Conservation (phyloP, 306 rosid species). For the Oxytropis ochrocephala region DNA sequence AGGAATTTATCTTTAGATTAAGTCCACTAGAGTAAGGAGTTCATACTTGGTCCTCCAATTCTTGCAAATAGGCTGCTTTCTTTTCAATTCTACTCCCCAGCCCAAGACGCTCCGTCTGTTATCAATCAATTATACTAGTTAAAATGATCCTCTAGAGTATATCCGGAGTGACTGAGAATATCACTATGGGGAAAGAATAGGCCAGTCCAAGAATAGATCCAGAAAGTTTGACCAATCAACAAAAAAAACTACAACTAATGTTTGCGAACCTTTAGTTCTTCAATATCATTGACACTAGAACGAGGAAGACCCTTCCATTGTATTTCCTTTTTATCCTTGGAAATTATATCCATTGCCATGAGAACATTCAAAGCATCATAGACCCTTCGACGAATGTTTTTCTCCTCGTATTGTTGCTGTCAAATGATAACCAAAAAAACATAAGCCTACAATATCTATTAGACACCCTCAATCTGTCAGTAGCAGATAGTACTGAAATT, state of each 20-base stretch:
- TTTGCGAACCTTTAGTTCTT: constrained; percentile 77
- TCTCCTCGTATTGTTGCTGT: constrained; percentile 99
- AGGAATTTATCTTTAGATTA: not conserved
- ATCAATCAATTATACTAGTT: constrained; percentile 29
- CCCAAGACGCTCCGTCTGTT: constrained; percentile 77
- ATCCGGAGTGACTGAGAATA: not conserved
- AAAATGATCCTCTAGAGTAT: not conserved
- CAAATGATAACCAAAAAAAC: constrained; percentile 17
- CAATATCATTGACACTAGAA: constrained; percentile 75
- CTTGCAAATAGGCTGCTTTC: constrained; percentile 90
- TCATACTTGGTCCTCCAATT: constrained; percentile 88
- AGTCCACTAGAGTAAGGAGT: constrained; percentile 2
- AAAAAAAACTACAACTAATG: not conserved
- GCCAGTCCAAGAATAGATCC: not conserved
- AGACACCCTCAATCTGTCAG: not conserved
- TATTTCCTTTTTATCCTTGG: constrained; percentile 96
- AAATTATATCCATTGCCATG: constrained; percentile 93
- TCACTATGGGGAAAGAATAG: constrained; percentile 11
- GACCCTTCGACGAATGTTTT: constrained; percentile 92
- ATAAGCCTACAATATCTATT: not conserved
- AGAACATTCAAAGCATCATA: constrained; percentile 99
- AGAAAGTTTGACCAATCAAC: not conserved
- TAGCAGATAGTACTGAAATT: constrained; percentile 3
- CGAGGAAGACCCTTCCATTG: constrained; percentile 99
- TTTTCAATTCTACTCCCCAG: constrained; percentile 79